Evolutionary conservation across 2,329 filamentous ascomycete species (phyloP).

Genomic region (Talaromyces sp.): DNA sequence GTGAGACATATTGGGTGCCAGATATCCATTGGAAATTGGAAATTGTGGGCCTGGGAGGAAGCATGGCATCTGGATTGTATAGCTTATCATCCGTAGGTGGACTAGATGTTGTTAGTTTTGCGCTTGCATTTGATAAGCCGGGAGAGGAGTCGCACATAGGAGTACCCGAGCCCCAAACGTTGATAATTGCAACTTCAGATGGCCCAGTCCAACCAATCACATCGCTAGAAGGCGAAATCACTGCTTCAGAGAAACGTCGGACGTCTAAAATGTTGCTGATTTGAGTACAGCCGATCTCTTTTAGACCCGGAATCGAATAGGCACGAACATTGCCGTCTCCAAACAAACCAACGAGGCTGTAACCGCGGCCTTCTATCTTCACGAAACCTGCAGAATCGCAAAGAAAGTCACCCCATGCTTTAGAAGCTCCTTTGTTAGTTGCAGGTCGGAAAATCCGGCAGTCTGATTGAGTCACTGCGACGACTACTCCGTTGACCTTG

Average conservation of each 20-base stretch:
- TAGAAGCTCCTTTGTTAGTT: slow-evolving; percentile 82
- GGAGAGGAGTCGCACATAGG: slow-evolving; percentile 48
- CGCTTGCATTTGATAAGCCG: background rate
- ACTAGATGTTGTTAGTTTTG: slow-evolving; percentile 31
- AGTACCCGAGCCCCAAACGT: slow-evolving; percentile 75
- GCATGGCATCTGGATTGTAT: slow-evolving; percentile 69
- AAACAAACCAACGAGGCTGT: slow-evolving; percentile 79
- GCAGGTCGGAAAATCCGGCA: slow-evolving; percentile 87
- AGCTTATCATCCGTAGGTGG: slow-evolving; percentile 64
- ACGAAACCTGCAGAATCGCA: slow-evolving; percentile 79
- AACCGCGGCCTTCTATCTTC: slow-evolving; percentile 69
- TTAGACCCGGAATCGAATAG: slow-evolving; percentile 82
- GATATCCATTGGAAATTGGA: slow-evolving; percentile 96
- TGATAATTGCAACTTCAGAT: slow-evolving; percentile 77
- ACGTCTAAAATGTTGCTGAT: slow-evolving; percentile 68
- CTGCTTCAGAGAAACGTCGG: slow-evolving; percentile 64
- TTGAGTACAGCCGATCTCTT: slow-evolving; percentile 70
- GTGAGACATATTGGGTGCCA: slow-evolving; percentile 86
- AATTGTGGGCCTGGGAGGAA: slow-evolving; percentile 84
- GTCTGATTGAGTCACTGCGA: slow-evolving; percentile 71
- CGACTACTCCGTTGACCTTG: slow-evolving; percentile 74
- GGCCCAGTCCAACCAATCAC: slow-evolving; percentile 86
- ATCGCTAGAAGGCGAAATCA: slow-evolving; percentile 74
- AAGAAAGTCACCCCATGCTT: slow-evolving; percentile 76
- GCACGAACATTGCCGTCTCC: slow-evolving; percentile 76